phyloP scores from a whole-genome alignment of 352 stramenopile genomes.

The Globisporangium splendens region DNA sequence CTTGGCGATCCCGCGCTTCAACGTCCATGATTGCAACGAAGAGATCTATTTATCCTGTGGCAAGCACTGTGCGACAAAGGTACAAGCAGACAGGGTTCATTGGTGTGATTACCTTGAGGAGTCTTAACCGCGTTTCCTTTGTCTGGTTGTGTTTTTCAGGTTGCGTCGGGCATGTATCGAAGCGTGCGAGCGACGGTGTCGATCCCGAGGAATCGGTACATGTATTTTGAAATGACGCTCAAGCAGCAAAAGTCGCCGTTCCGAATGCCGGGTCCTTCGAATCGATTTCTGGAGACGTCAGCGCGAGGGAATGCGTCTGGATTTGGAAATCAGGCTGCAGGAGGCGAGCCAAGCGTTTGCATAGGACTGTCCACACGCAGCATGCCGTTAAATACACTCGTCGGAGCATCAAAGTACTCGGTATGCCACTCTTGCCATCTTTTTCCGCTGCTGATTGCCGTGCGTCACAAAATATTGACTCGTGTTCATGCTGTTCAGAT shows the following conservation, averaged over 20 bases:
- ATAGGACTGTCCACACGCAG: conserved; percentile 72
- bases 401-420: conserved; percentile 75
- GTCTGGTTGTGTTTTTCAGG: conserved; percentile 12
- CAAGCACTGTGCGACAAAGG: conserved; percentile 79
- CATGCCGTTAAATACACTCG: conserved; percentile 78
- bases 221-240: conserved; percentile 87
- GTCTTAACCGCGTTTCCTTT: neutral
- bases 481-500: conserved; percentile 32
- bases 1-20: conserved; percentile 70
- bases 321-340: conserved; percentile 5
- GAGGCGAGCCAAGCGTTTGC: conserved; percentile 64
- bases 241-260: conserved; percentile 36
- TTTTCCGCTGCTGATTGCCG: neutral
- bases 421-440: conserved; percentile 25
- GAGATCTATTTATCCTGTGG: conserved; percentile 86
- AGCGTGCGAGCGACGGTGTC: conserved; percentile 67
- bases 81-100: conserved; percentile 12
- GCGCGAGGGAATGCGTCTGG: neutral
- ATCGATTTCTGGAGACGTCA: conserved; percentile 11
- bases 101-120: neutral
- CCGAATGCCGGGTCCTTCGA: conserved; percentile 19
- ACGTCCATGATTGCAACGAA: conserved; percentile 73
- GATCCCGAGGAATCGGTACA: conserved; percentile 59
- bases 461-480: neutral
- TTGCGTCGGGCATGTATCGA: conserved; percentile 68